These are phyloP conservation scores for Eutrema japonicum DNA, from an alignment of 345 rosid genomes.

Conservation along the genomic window DNA sequence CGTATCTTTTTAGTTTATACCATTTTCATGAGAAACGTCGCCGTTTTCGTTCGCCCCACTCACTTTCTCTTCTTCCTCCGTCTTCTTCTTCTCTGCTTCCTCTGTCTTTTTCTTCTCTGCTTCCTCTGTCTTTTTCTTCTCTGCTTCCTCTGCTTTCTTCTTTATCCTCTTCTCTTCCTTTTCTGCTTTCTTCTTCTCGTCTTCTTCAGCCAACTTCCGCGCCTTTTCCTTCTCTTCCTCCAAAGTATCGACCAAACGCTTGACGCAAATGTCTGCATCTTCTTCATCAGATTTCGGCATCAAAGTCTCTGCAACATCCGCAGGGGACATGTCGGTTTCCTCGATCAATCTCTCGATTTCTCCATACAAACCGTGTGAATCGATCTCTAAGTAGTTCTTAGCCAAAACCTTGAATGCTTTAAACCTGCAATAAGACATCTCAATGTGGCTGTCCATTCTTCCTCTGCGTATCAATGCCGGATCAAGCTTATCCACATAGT, in stretches of 20 bases:
- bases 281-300: constrained; percentile 49
- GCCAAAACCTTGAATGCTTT: constrained; percentile 57
- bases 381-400: constrained; percentile 48
- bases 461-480: constrained; percentile 55
- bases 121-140: constrained; percentile 13
- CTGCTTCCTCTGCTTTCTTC: constrained; percentile 19
- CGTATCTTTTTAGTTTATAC: constrained; percentile 9
- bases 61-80: not conserved
- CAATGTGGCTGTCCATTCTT: constrained; percentile 60
- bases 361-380: constrained; percentile 39
- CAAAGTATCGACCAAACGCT: constrained; percentile 46
- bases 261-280: constrained; percentile 42
- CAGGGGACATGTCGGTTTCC: constrained; percentile 45
- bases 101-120: constrained; percentile 9
- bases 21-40: not conserved
- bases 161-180: constrained; percentile 13
- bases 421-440: constrained; percentile 51
- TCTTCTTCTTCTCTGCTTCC: constrained; percentile 22
- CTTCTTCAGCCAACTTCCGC: constrained; percentile 30
- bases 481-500: constrained; percentile 53
- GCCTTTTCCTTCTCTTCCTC: constrained; percentile 42
- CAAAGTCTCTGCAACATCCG: constrained; percentile 57
- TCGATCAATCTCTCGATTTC: constrained; percentile 36
- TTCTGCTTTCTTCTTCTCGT: constrained; percentile 31
- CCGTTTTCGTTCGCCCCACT: not conserved